Percentiles rank a stretch among this genome's conserved stretches.
Evolutionary conservation across 345 rosid genomes (phyloP).

Genomic region (Angophora floribunda): DNA sequence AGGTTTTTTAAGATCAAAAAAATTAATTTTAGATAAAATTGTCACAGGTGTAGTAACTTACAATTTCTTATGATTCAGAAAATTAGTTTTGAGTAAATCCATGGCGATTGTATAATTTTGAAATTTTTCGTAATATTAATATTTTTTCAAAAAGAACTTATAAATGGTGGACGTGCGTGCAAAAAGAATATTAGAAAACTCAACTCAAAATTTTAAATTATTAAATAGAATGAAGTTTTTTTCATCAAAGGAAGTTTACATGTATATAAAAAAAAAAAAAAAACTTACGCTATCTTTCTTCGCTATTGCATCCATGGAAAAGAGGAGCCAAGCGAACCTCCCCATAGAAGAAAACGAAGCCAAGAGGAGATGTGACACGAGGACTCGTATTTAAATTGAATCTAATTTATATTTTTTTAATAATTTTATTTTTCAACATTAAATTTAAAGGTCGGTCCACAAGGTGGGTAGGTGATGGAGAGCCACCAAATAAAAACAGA

Average conservation of each 20-base stretch:
- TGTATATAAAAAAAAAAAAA: no score
- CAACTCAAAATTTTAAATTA: accelerated
- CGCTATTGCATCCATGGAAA: neutral
- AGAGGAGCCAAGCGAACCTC: neutral
- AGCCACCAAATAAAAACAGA: neutral
- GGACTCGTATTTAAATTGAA: no score
- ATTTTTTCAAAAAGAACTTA: neutral
- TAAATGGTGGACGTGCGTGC: accelerated
- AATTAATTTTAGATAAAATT: no score
- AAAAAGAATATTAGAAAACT: no score
- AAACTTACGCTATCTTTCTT: neutral
- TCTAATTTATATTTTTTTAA: no score
- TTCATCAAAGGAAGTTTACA: accelerated
- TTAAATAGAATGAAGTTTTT: no score
- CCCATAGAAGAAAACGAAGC: neutral
- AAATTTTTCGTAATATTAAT: accelerated
- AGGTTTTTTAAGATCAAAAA: accelerated
- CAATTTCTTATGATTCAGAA: accelerated
- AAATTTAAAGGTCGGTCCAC: neutral
- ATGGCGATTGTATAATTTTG: accelerated
- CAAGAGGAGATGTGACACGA: neutral
- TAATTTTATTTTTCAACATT: no score
- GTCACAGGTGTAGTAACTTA: accelerated
- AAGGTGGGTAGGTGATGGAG: neutral
- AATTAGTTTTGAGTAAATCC: accelerated